phyloP scores from a whole-genome alignment of 768 basidiomycete genomes.

The Lyophyllum decastes region DNA sequence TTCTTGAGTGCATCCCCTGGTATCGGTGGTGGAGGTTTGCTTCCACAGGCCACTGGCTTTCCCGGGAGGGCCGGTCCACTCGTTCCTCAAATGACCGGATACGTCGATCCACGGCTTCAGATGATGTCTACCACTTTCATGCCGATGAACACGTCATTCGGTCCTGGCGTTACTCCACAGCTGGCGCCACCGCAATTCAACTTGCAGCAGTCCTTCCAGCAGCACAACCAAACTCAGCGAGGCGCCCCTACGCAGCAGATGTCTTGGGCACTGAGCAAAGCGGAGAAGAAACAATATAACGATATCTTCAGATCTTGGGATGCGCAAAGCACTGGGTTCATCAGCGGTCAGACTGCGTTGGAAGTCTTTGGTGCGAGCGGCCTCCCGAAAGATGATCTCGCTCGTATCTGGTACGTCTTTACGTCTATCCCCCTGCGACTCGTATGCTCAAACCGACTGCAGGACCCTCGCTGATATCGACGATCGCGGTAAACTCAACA shows the following conservation, averaged over 20 bases:
- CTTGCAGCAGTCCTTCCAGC: conserved; percentile 85
- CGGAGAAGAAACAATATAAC: conserved; percentile 96
- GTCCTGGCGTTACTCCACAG: conserved; percentile 58
- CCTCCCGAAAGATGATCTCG: conserved; percentile 84
- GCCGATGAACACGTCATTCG: conserved; percentile 72
- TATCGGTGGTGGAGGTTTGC: conserved; percentile 40
- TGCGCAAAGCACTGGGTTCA: conserved; percentile 75
- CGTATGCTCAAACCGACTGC: conserved; percentile 6
- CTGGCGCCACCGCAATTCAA: conserved; percentile 67
- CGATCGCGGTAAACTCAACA: conserved; percentile 92
- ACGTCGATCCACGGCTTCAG: conserved; percentile 77
- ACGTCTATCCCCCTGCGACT: neutral
- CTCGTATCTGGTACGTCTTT: conserved; percentile 81
- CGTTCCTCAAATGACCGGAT: conserved; percentile 77
- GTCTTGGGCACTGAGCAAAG: conserved; percentile 84
- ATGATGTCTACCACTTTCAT: conserved; percentile 94
- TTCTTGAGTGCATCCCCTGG: conserved; percentile 63
- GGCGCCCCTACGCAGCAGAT: conserved; percentile 68
- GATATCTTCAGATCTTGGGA: conserved; percentile 99
- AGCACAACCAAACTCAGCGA: conserved; percentile 76
- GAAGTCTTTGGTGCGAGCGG: conserved; percentile 97
- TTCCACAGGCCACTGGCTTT: conserved; percentile 63
- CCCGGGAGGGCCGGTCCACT: conserved; percentile 47
- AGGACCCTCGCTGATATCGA: conserved; percentile 94
- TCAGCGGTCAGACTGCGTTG: conserved; percentile 78